Evolutionary conservation across 306 rosid species (phyloP).

Genomic region (Cyamopsis tetragonoloba): DNA sequence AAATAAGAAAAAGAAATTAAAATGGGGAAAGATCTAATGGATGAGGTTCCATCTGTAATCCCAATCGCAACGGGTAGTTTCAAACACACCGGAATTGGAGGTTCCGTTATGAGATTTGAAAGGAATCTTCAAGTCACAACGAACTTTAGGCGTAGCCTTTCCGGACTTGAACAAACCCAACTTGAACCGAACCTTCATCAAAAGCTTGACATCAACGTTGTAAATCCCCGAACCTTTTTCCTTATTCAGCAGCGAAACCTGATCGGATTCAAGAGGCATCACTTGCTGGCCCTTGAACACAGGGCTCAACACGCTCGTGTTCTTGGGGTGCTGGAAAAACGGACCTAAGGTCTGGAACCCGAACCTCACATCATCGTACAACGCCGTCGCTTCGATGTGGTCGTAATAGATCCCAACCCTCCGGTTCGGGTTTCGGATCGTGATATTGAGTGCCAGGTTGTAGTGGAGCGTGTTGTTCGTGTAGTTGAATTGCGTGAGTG

Average conservation of each 20-base stretch:
- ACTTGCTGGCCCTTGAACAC: constrained; percentile 26
- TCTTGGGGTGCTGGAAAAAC: constrained; percentile 45
- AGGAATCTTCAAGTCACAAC: constrained; percentile 45
- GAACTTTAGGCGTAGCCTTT: constrained; percentile 41
- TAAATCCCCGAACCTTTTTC: constrained; percentile 34
- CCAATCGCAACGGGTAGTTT: constrained; percentile 30
- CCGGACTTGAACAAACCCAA: constrained; percentile 32
- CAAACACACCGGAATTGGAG: not conserved
- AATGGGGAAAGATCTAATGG: not conserved
- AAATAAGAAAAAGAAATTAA: not conserved
- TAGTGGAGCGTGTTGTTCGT: constrained; percentile 33
- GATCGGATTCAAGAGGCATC: not conserved
- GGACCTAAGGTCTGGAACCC: not conserved
- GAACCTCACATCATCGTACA: constrained; percentile 43
- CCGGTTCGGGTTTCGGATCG: constrained; percentile 54
- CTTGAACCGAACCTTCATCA: constrained; percentile 35
- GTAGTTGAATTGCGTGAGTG: constrained; percentile 47
- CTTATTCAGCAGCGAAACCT: not conserved
- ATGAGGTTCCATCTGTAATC: constrained; percentile 24
- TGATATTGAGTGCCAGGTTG: constrained; percentile 47
- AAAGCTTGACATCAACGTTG: constrained; percentile 37
- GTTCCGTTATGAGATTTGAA: constrained; percentile 23
- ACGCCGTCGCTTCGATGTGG: constrained; percentile 34
- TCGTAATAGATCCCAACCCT: constrained; percentile 54
- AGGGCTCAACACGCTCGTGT: constrained; percentile 20